These are phyloP conservation scores for Ganoderma multipileum DNA, from an alignment of 1,284 basidiomycete species.

Conservation along the genomic window DNA sequence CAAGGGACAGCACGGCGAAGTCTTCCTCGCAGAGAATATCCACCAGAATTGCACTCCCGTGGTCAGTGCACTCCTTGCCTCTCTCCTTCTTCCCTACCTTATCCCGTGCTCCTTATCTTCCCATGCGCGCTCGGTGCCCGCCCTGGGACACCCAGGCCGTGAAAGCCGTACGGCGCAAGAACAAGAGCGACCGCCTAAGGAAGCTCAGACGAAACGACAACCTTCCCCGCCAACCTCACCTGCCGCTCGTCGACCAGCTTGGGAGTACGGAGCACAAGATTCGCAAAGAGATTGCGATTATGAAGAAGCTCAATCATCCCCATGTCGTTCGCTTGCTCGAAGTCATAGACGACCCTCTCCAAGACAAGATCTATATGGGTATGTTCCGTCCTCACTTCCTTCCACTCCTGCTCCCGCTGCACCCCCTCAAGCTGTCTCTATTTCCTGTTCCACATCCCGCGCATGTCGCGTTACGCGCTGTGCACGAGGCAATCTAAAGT, in stretches of 20 bases:
- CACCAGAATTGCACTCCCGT: slow-evolving; percentile 45
- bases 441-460: slow-evolving; percentile 1
- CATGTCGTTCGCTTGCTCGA: slow-evolving; percentile 93
- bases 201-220: slow-evolving; percentile 62
- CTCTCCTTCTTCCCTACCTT: neutral
- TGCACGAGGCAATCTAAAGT: neutral
- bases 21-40: slow-evolving; percentile 74
- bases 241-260: slow-evolving; percentile 64
- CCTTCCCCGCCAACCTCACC: slow-evolving; percentile 59
- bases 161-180: slow-evolving; percentile 78
- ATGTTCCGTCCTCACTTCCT: slow-evolving; percentile 42
- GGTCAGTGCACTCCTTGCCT: slow-evolving; percentile 41
- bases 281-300: slow-evolving; percentile 93
- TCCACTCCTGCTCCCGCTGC: slow-evolving; percentile 23
- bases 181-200: slow-evolving; percentile 61
- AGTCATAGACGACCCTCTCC: slow-evolving; percentile 93
- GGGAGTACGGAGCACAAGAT: slow-evolving; percentile 83
- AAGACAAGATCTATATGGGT: slow-evolving; percentile 95
- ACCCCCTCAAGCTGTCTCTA: slow-evolving; percentile 3
- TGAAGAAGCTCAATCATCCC: slow-evolving; percentile 94
- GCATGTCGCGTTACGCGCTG: slow-evolving; percentile 2
- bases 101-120: neutral
- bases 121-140: neutral
- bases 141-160: slow-evolving; percentile 65
- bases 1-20: slow-evolving; percentile 84